These are phyloP conservation scores for Diaporthe humulicola DNA, from an alignment of 2,329 filamentous ascomycete genomes.

Conservation along the genomic window DNA sequence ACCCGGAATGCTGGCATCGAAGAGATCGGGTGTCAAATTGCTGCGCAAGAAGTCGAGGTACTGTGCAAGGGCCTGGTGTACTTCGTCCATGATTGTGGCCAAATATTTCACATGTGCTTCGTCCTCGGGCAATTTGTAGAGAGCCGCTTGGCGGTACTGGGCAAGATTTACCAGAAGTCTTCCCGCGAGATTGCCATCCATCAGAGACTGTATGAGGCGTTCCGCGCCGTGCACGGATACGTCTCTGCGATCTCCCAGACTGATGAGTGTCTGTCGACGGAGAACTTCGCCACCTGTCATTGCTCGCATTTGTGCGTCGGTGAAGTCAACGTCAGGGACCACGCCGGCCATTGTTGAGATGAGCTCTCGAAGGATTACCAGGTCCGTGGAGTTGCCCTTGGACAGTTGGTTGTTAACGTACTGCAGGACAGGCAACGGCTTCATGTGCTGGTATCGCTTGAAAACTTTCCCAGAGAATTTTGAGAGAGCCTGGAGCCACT, in stretches of 20 bases:
- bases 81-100: constrained; percentile 89
- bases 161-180: constrained; percentile 91
- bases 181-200: constrained; percentile 82
- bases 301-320: constrained; percentile 86
- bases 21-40: constrained; percentile 81
- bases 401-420: constrained; percentile 90
- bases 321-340: constrained; percentile 87
- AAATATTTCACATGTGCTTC: constrained; percentile 90
- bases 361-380: constrained; percentile 92
- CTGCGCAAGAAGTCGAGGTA: constrained; percentile 90
- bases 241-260: constrained; percentile 85
- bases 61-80: constrained; percentile 86
- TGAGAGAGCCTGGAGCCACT: constrained; percentile 91
- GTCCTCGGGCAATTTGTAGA: constrained; percentile 78
- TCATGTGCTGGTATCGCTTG: constrained; percentile 85
- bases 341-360: constrained; percentile 95
- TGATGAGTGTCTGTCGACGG: constrained; percentile 83
- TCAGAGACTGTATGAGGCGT: constrained; percentile 83
- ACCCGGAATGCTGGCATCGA: constrained; percentile 82
- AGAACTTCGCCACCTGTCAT: constrained; percentile 89
- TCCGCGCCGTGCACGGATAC: constrained; percentile 81
- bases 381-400: constrained; percentile 86
- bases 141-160: constrained; percentile 89
- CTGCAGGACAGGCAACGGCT: constrained; percentile 86
- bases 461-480: constrained; percentile 94